phyloP scores from a whole-genome alignment of 495 filamentous ascomycete genomes.

The Hypoxylon intermedium region DNA sequence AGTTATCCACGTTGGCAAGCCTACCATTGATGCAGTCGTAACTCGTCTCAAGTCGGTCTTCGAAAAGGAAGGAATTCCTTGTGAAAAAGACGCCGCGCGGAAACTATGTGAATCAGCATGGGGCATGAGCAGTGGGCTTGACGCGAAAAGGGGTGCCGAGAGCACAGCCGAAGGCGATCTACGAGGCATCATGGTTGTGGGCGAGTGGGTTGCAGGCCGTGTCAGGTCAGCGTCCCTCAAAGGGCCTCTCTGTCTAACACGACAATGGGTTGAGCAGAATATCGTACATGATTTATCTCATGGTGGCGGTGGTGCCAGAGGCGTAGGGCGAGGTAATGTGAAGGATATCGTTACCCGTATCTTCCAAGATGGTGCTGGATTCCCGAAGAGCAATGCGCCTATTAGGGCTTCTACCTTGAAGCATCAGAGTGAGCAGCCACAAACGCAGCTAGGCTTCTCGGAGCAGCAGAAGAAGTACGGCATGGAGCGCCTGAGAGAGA shows the following conservation, averaged over 20 bases:
- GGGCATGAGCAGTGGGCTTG: slow-evolving; percentile 74
- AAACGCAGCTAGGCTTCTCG: slow-evolving; percentile 67
- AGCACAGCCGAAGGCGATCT: slow-evolving; percentile 87
- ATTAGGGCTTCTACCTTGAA: slow-evolving; percentile 38
- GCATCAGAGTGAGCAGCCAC: slow-evolving; percentile 53
- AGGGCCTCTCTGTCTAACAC: slow-evolving; percentile 63
- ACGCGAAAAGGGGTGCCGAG: slow-evolving; percentile 60
- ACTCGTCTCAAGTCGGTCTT: slow-evolving; percentile 82
- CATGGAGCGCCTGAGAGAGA: slow-evolving; percentile 80
- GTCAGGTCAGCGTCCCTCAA: slow-evolving; percentile 61
- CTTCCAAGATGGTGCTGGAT: slow-evolving; percentile 86
- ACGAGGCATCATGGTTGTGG: slow-evolving; percentile 88
- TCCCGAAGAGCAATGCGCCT: slow-evolving; percentile 63
- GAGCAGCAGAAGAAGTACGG: slow-evolving; percentile 78
- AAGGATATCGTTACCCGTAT: slow-evolving; percentile 85
- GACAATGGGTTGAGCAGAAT: slow-evolving; percentile 82
- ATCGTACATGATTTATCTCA: slow-evolving; percentile 73
- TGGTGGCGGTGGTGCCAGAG: slow-evolving; percentile 78
- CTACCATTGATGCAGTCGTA: slow-evolving; percentile 85
- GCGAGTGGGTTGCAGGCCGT: slow-evolving; percentile 91
- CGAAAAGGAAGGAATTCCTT: slow-evolving; percentile 80
- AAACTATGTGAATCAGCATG: slow-evolving; percentile 90
- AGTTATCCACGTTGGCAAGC: slow-evolving; percentile 89
- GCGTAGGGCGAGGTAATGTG: slow-evolving; percentile 75
- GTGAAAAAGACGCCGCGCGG: slow-evolving; percentile 85